Percentiles rank a stretch among this genome's conserved stretches.
Evolutionary conservation across 1,284 basidiomycete genomes (phyloP).

Genomic region (Ceratobasidium sp.): DNA sequence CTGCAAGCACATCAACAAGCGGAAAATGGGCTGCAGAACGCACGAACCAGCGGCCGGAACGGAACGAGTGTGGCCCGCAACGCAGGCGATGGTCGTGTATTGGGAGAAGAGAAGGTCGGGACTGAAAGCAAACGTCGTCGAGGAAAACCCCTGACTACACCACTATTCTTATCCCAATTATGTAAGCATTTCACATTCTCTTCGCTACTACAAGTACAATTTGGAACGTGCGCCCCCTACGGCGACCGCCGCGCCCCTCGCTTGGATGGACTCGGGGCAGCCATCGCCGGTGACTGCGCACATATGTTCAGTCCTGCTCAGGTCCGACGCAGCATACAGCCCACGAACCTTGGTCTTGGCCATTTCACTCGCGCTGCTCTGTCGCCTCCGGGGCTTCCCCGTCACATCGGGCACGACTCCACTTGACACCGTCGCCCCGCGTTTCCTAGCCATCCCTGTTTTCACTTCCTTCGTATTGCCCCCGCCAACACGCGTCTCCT

Average conservation of each 20-base stretch:
- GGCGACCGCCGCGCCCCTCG: constrained; percentile 10
- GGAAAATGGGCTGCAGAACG: background rate
- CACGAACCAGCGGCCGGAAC: no score
- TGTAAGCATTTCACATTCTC: background rate
- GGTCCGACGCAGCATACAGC: background rate
- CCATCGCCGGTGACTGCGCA: background rate
- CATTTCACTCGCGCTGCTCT: constrained; percentile 24
- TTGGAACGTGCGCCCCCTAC: background rate
- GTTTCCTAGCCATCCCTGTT: background rate
- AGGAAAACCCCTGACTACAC: constrained; percentile 21
- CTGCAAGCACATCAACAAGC: constrained; percentile 8
- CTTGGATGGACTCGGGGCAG: constrained; percentile 1
- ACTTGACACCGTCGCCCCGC: constrained; percentile 21
- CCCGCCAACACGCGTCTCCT: background rate
- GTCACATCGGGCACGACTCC: constrained; percentile 5
- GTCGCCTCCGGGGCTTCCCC: constrained; percentile 14
- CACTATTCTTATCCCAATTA: constrained; percentile 27
- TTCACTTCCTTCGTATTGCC: background rate
- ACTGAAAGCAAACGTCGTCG: constrained; percentile 2
- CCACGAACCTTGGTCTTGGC: constrained; percentile 11
- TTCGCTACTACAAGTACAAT: constrained; percentile 27
- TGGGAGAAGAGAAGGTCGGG: background rate
- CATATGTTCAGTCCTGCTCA: no score
- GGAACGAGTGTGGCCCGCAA: background rate
- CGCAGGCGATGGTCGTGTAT: no score